Evolutionary conservation across 495 filamentous ascomycete genomes (phyloP), one percentile per base, ranked within the genome.

Genomic region (Penicillium odoratum): DNA sequence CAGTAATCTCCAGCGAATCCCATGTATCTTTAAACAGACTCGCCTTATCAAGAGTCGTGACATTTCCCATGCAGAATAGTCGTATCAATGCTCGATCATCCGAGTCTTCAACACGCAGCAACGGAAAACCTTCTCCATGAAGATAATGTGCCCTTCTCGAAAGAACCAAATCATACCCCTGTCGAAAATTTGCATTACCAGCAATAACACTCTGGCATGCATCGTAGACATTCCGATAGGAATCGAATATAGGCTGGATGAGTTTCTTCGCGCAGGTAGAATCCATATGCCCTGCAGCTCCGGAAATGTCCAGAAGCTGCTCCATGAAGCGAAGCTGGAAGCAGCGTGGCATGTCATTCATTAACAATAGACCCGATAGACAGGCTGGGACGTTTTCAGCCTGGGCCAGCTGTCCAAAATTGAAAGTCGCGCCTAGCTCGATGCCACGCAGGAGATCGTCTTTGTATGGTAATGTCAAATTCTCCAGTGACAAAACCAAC

Each of bases 341-440:
- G 43, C 65, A 66, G 29, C 62, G 68, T 6, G 57, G 26, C 11
- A 59, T 53, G 4, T 53, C 61, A 28, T 58, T 59, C 62, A 77
- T 65, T 13, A 42, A 59, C 7, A 46, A 46, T 16, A 76, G 49
- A 46, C 59, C 59, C 7, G 60, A 55, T 34, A 77, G 44, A 21
- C 50, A 65, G 26, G 57, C 70, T 0, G 74, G 74, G 3, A 54
- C 60, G 49, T 72, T 76, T 54, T 76, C 74, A 3, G 72, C 74
- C 49, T 77, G 74, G 4, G 67, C 74, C 15, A 77, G 53, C 43
- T 77, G 74, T 5, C 67, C 72, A 53, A 76, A 69, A 49, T 76
- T 77, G 58, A 84, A 74, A 0, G 71, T 73, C 0, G 77, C 77
- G 30, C 79, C 80, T 7, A 81, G 65, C 53, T 73, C 63, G 42